Conservation (phyloP, 2,329 filamentous ascomycete species). For the Rhexocercosporidium sp. region DNA sequence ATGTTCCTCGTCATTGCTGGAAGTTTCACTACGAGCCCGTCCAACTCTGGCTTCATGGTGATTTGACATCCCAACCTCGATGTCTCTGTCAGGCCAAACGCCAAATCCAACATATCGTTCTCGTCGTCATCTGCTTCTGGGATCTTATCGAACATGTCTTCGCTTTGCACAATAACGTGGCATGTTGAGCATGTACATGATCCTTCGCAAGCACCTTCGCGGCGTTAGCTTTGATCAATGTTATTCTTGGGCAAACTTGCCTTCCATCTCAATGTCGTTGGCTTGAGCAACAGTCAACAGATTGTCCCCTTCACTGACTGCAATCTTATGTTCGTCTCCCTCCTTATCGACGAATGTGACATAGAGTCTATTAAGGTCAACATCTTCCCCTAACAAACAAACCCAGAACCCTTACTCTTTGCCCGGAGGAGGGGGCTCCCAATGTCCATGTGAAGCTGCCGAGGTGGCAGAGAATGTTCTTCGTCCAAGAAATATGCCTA, state of each 20-base stretch:
- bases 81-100: conserved; percentile 76
- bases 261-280: conserved; percentile 97
- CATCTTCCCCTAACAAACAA: background rate
- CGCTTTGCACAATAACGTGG: conserved; percentile 72
- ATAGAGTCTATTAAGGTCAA: conserved; percentile 65
- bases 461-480: conserved; percentile 69
- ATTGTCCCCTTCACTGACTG: conserved; percentile 87
- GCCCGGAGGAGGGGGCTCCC: conserved; percentile 83
- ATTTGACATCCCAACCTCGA: conserved; percentile 61
- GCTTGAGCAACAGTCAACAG: conserved; percentile 93
- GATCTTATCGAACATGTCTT: conserved; percentile 68
- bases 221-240: conserved; percentile 9
- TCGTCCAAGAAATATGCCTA: conserved; percentile 1
- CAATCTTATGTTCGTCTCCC: conserved; percentile 73
- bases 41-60: conserved; percentile 85
- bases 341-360: conserved; percentile 97
- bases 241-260: conserved; percentile 44
- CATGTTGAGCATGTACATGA: conserved; percentile 79
- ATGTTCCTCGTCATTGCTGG: conserved; percentile 95
- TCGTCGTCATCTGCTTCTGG: conserved; percentile 65
- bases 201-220: conserved; percentile 81
- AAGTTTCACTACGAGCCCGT: conserved; percentile 83
- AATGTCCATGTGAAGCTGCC: conserved; percentile 72
- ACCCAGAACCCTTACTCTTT: conserved; percentile 72
- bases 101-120: conserved; percentile 76